Percentiles rank a stretch among this genome's conserved stretches.
These are phyloP conservation scores for Dothistroma pini DNA, from an alignment of 2,329 filamentous ascomycete genomes.

Conservation along the genomic window DNA sequence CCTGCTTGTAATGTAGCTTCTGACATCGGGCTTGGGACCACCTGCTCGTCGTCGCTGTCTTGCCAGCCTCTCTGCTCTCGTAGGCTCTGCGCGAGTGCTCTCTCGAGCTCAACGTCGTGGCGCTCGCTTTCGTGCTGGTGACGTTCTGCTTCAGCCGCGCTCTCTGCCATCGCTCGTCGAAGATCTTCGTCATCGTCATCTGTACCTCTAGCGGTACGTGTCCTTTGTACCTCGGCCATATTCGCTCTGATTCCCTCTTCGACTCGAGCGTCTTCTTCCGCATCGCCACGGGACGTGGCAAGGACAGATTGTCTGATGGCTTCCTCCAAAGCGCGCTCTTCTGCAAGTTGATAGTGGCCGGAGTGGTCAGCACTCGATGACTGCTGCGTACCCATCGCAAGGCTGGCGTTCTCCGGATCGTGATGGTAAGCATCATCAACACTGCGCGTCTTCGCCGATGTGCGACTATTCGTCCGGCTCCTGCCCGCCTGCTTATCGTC, in stretches of 20 bases:
- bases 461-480: slow-evolving; percentile 6
- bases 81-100: slow-evolving; percentile 44
- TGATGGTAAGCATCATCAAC: slow-evolving; percentile 9
- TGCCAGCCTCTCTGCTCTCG: slow-evolving; percentile 38
- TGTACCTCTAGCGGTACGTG: slow-evolving; percentile 32
- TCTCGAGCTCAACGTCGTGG: slow-evolving; percentile 42
- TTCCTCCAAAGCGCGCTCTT: slow-evolving; percentile 63
- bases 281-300: slow-evolving; percentile 66
- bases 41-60: slow-evolving; percentile 19
- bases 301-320: slow-evolving; percentile 68
- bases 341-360: slow-evolving; percentile 29
- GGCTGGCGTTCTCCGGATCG: slow-evolving; percentile 15
- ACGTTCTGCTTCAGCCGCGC: slow-evolving; percentile 38
- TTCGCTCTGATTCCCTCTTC: slow-evolving; percentile 72
- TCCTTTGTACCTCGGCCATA: slow-evolving; percentile 54
- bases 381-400: slow-evolving; percentile 16
- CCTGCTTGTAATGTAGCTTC: slow-evolving; percentile 17
- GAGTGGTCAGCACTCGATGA: slow-evolving; percentile 14
- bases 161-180: slow-evolving; percentile 50
- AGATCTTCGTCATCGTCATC: slow-evolving; percentile 41
- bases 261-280: slow-evolving; percentile 65
- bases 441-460: slow-evolving; percentile 7
- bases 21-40: slow-evolving; percentile 20
- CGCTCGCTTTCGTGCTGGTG: slow-evolving; percentile 36
- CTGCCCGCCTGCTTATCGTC: slow-evolving; percentile 8